Conservation (phyloP, 805 yeast species). For the Priceomyces castillae region DNA sequence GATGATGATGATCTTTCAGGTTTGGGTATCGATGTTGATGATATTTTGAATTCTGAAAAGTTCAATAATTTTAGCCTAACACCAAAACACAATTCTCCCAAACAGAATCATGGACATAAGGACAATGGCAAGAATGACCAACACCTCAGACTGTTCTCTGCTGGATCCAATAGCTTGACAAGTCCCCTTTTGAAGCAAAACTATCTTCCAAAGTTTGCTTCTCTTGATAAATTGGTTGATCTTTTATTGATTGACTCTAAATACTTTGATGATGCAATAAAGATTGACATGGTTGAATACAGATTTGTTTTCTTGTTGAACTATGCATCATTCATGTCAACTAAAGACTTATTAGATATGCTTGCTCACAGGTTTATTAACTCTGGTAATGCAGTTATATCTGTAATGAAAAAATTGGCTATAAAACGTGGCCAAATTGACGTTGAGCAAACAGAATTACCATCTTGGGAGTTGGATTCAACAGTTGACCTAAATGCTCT, state of each 20-base stretch:
- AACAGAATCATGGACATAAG: not conserved
- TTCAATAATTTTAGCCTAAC: slow-evolving; percentile 26
- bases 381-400: slow-evolving; percentile 44
- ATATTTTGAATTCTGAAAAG: slow-evolving; percentile 38
- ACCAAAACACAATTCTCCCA: slow-evolving; percentile 8
- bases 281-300: slow-evolving; percentile 39
- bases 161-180: slow-evolving; percentile 13
- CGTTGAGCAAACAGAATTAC: slow-evolving; percentile 35
- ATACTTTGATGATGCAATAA: slow-evolving; percentile 46
- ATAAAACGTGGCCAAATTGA: slow-evolving; percentile 12
- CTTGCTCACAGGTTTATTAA: slow-evolving; percentile 41
- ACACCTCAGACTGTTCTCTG: slow-evolving; percentile 12
- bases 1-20: slow-evolving; percentile 40
- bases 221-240: slow-evolving; percentile 75
- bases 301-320: slow-evolving; percentile 41
- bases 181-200: slow-evolving; percentile 8
- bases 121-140: slow-evolving; percentile 7
- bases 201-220: slow-evolving; percentile 48
- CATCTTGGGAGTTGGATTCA: slow-evolving; percentile 55
- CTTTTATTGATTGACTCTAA: slow-evolving; percentile 68
- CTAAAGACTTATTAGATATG: slow-evolving; percentile 37
- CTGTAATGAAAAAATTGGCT: slow-evolving; percentile 37
- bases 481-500: slow-evolving; percentile 36
- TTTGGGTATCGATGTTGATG: slow-evolving; percentile 44
- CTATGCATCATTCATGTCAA: slow-evolving; percentile 39